Base-by-base conservation (phyloP, 1,284 basidiomycete species). In the Papiliotrema fonsecae region DNA sequence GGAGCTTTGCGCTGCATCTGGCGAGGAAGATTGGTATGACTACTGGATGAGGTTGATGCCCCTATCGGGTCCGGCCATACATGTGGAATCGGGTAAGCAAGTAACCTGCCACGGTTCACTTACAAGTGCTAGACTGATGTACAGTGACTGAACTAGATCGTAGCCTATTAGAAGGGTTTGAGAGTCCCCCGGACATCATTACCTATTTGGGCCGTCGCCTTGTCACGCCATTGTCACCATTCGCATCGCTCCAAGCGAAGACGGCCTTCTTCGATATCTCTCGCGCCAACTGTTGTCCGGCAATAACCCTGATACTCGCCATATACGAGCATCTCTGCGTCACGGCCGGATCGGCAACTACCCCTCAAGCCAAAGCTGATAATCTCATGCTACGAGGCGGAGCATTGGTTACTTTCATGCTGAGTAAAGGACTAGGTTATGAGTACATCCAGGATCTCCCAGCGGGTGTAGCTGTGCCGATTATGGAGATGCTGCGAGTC, bases 31-130 rank as follows among this genome's bases (percentile, higher is more conserved):
- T 61, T 96, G 90, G 87, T 79, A 81, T 2, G 90, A 94, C 67
- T 91, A 90, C 64, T 89, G 88, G 86, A 83, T 83, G 56, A 79
- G 88, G 6, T 72, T 88, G 25, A 81, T 82, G 60, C 87, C 88
- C n/a, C n/a, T n/a, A n/a, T n/a, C n/a, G n/a, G n/a, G n/a, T n/a
- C n/a, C n/a, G n/a, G n/a, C n/a, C n/a, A n/a, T n/a, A n/a, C n/a
- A n/a, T n/a, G n/a, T n/a, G n/a, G n/a, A n/a, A n/a, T n/a, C 0
- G 77, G 79, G 39, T 77, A 78, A 19, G 70, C 78, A 55, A 67
- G 75, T 21, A 3, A 36, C 32, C 2, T 40, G 21, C 21, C 34
- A 16, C 31, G 51, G 19, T 32, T 43, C 31, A 49, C 50, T 24
- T 31, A 59, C 58, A 37, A 43, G 56, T 50, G 21, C 22, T 13